Base-by-base conservation (phyloP, 805 yeast species). In the Candida methanosorbosa region DNA sequence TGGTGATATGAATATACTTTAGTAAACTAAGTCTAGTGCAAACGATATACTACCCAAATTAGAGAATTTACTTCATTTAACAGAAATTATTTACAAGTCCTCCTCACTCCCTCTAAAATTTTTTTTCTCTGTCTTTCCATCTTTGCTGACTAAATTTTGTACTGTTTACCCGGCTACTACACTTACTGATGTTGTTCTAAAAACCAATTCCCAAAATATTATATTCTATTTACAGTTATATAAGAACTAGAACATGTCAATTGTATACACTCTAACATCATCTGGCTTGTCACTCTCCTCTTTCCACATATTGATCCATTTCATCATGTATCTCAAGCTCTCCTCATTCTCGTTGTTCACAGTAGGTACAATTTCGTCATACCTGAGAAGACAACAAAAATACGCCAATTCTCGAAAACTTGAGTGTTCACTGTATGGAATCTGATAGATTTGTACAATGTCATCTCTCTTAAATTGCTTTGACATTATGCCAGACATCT, bases 371-470 rank as follows among this genome's bases (percentile, higher is more conserved):
- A 85, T 70, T 27, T 64, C 48, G 0, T 57, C 57, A 42, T 75
- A 69, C 7, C 68, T 54, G 27, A 85, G 44, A 17, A 68, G 57
- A 2, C 70, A 59, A 17, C 80, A 71, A 50, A 90, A 84, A 36
- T 69, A 66, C 11, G 79, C 66, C 26, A 92, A 63, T 48, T 92
- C 98, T 26, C 81, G 62, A 48, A 78, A 90, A 38, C 95, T 84
- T 9, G 95, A 85, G 59, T 92, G 98, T 51, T 92, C 98, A 49
- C 94, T 81, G 50, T 92, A 92, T 0, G 98, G 97, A 1, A 54
- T 72, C 9, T 70, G 56, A 44, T 79, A 78, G 1, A 75, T 62
- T 31, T 76, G 69, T 33, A 63, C 54, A 28, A 54, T 44, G 43
- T 63, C 36, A 36, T 54, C 32, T 26, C 45, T 39, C 39, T 57